Percentiles rank a stretch among this genome's conserved stretches.
Evolutionary conservation across 1,284 basidiomycete species (phyloP).

Genomic region (Chondrostereum purpureum): DNA sequence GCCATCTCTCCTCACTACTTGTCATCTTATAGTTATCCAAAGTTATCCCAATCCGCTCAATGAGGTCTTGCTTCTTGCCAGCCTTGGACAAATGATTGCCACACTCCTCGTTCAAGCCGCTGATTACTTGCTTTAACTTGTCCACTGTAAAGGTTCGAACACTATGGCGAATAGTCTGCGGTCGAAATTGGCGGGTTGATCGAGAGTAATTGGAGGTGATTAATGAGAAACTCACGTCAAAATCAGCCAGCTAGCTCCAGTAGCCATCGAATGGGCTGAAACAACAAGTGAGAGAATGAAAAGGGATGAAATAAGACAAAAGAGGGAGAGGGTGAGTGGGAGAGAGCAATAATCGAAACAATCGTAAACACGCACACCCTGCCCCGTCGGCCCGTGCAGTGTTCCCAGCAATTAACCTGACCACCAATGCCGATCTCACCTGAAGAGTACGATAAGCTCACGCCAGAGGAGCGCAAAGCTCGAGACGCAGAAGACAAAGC

Average conservation of each 20-base stretch:
- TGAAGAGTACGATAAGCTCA: constrained; percentile 72
- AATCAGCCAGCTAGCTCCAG: constrained; percentile 51
- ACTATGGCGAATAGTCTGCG: constrained; percentile 36
- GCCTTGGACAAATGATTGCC: constrained; percentile 53
- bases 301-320: constrained; percentile 1
- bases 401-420: no score
- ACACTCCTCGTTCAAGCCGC: constrained; percentile 73
- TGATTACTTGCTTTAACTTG: constrained; percentile 71
- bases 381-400: no score
- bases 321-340: not conserved
- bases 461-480: constrained; percentile 68
- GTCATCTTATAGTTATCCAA: constrained; percentile 54
- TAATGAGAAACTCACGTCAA: constrained; percentile 40
- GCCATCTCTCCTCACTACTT: constrained; percentile 56
- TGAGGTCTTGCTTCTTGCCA: constrained; percentile 82
- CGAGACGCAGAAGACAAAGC: constrained; percentile 65
- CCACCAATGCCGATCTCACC: constrained; percentile 28
- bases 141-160: constrained; percentile 64
- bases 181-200: constrained; percentile 4
- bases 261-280: constrained; percentile 32
- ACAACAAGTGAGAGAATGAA: constrained; percentile 12
- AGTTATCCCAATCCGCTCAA: constrained; percentile 55
- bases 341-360: not conserved
- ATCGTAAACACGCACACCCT: not conserved
- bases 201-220: constrained; percentile 1